Conservation (phyloP, 2,329 filamentous ascomycete species). For the Zasmidium citrigriseum region DNA sequence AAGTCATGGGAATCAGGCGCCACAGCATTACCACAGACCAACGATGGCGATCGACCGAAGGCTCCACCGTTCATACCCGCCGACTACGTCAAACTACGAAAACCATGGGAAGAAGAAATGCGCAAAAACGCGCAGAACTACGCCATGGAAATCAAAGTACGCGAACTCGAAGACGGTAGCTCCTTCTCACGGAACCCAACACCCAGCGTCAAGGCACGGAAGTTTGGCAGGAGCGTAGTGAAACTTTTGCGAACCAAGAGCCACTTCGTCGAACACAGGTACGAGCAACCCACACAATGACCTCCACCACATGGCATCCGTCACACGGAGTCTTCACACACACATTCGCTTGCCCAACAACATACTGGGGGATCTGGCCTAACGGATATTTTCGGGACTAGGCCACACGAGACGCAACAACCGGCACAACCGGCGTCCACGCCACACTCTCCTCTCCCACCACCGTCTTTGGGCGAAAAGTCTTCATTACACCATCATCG, state of each 20-base stretch:
- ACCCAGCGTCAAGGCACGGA: conserved; percentile 36
- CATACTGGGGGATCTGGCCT: not conserved
- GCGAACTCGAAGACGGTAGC: conserved; percentile 32
- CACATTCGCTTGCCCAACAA: no score
- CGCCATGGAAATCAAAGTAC: conserved; percentile 33
- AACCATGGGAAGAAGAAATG: conserved; percentile 36
- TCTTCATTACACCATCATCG: conserved; percentile 1
- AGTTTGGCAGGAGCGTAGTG: conserved; percentile 36
- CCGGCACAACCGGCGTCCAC: not conserved
- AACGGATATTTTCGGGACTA: conserved; percentile 1
- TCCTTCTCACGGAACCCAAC: conserved; percentile 25
- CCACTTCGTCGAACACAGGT: conserved; percentile 15
- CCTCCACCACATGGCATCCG: not conserved
- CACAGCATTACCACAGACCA: conserved; percentile 12
- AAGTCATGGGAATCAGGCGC: conserved; percentile 18
- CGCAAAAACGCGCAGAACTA: conserved; percentile 26
- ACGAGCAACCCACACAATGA: conserved; percentile 11
- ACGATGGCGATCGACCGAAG: conserved; percentile 22
- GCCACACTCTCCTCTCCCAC: not conserved
- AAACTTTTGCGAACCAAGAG: conserved; percentile 36
- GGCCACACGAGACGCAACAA: not conserved
- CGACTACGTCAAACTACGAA: conserved; percentile 32
- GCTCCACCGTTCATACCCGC: conserved; percentile 33
- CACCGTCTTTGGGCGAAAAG: not conserved
- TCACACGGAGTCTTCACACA: no score